Evolutionary conservation across 306 rosid genomes (phyloP), one percentile per base, ranked within the genome.

Genomic region (Vigna reflexopilosa): DNA sequence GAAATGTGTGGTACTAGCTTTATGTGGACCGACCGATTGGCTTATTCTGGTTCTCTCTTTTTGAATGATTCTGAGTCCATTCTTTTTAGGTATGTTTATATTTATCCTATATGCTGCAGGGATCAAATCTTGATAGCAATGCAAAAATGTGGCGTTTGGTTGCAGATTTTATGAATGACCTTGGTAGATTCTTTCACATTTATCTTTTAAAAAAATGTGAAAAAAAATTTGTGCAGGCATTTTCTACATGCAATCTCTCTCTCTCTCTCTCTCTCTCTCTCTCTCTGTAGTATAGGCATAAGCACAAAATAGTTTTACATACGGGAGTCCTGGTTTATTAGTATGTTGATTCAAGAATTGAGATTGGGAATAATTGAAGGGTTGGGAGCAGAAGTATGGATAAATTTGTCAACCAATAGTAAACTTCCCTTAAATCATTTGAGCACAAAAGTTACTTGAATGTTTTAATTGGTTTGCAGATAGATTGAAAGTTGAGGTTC

Each of bases 61-160:
- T 70, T 42, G 22, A n/a, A 67, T 72, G 58, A 44, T 78, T 78
- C 38, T 24, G 13, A 73, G 24, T 59, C 56, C 64, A 30, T 56
- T 66, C 0, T 19, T 70, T 59, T 72, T 66, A 64, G 72, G 16
- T 50, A 12, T 76, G 24, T 32, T 79, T 76, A 22, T 58, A 22
- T 72, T 22, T 69, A 19, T 72, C 61, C n/a, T 64, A 40, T 74
- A 38, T 67, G 74, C 56, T 86, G 84, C 87, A 95, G 98, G 98
- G 98, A 66, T 92, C 98, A 47, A 89, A 92, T 82, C 98, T 95
- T 76, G 98, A 95, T 82, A 89, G 91, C 89, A 91, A 95, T 91
- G 98, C 98, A 47, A 95, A 92, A 88, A 92, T 81, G 91, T 92
- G 98, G 98, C 98, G 97, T 78, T 78, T 95, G 87, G 96, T 95